Conservation (phyloP, 2,329 filamentous ascomycete species). For the Penicillium aurantiogriseum region DNA sequence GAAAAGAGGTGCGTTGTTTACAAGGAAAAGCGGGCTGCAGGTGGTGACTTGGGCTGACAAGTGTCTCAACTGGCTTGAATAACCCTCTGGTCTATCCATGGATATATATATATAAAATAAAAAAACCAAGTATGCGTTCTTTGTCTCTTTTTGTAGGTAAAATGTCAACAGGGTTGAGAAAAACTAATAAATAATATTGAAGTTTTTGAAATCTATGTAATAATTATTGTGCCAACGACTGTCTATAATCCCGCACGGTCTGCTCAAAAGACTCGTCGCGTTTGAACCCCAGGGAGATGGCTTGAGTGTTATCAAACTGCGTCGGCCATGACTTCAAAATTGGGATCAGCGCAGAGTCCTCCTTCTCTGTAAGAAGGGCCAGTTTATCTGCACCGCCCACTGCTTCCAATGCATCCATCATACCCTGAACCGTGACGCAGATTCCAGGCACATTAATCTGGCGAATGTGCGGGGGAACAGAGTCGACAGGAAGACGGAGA, state of each 20-base stretch:
- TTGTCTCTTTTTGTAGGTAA: neutral
- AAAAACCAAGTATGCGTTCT: neutral
- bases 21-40: neutral
- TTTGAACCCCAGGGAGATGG: constrained; percentile 53
- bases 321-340: constrained; percentile 59
- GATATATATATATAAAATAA: neutral
- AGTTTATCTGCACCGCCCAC: constrained; percentile 56
- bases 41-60: neutral
- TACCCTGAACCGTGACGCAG: constrained; percentile 54
- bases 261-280: constrained; percentile 54
- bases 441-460: constrained; percentile 59
- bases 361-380: constrained; percentile 52
- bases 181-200: neutral
- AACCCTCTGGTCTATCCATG: neutral
- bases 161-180: neutral
- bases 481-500: constrained; percentile 45
- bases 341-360: constrained; percentile 50
- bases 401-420: constrained; percentile 56
- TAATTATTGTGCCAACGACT: constrained; percentile 25
- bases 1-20: neutral
- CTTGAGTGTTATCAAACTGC: constrained; percentile 54
- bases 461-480: constrained; percentile 46
- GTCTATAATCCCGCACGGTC: constrained; percentile 57
- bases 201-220: neutral
- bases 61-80: neutral